Conservation (phyloP, 2,329 filamentous ascomycete species). For the Alternaria gansuensis region DNA sequence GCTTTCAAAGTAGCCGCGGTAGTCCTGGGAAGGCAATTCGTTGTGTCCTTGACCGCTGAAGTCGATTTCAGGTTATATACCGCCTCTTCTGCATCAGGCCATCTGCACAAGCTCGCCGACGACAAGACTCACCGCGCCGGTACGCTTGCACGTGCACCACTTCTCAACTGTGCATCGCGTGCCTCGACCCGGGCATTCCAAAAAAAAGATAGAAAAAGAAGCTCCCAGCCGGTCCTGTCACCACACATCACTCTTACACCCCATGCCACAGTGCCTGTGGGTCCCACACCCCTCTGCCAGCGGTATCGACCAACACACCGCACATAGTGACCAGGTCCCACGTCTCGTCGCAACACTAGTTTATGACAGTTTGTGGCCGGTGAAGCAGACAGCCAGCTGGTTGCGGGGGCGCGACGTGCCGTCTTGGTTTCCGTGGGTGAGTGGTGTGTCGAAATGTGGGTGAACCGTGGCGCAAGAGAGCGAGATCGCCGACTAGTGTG, state of each 20-base stretch:
- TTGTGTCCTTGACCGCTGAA: conserved; percentile 7
- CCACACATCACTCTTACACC: conserved; percentile 7
- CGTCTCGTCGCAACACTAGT: conserved; percentile 4
- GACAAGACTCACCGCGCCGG: conserved; percentile 7
- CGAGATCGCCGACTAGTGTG: conserved; percentile 5
- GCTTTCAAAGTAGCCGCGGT: not conserved
- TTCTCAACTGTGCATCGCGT: conserved; percentile 2
- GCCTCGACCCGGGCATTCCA: conserved; percentile 10
- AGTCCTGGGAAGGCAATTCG: not conserved
- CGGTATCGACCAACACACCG: conserved; percentile 10
- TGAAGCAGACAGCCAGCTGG: conserved; percentile 5
- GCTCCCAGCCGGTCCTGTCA: not conserved
- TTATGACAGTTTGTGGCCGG: conserved; percentile 4
- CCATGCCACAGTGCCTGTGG: conserved; percentile 4
- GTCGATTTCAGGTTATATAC: conserved; percentile 10
- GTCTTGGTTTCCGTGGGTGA: conserved; percentile 12
- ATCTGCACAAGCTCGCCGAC: conserved; percentile 9
- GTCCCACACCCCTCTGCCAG: conserved; percentile 6
- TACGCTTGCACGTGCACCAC: conserved; percentile 6
- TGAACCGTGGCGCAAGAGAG: not conserved
- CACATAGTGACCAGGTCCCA: conserved; percentile 9
- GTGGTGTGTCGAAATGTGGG: conserved; percentile 10
- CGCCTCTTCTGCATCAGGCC: conserved; percentile 7
- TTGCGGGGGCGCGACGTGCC: conserved; percentile 6
- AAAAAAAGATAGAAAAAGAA: conserved; percentile 5